phyloP scores from a whole-genome alignment of 805 yeast genomes.

The Kluyveromyces dobzhanskii region DNA sequence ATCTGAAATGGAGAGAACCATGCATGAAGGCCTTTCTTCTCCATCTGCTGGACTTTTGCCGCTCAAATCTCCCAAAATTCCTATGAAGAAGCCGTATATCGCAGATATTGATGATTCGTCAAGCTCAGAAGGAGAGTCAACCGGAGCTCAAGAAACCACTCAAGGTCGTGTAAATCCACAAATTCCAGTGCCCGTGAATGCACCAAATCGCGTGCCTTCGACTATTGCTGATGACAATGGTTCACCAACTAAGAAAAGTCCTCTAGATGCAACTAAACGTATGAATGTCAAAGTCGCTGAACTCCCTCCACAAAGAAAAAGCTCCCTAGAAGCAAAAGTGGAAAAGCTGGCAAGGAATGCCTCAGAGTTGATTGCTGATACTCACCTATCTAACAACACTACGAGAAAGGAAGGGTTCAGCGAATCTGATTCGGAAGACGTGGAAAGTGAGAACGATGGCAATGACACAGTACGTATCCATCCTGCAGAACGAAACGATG shows the following conservation, averaged over 20 bases:
- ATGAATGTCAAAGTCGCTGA: constrained; percentile 24
- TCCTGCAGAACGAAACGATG: constrained; percentile 8
- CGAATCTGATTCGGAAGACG: constrained; percentile 15
- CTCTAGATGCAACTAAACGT: constrained; percentile 13
- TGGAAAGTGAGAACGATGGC: constrained; percentile 11
- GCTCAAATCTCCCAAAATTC: constrained; percentile 26
- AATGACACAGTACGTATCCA: constrained; percentile 14
- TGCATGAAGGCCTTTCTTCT: constrained; percentile 33
- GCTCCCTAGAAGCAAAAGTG: constrained; percentile 19
- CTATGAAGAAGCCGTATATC: constrained; percentile 28
- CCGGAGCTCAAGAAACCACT: constrained; percentile 2
- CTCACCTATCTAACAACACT: constrained; percentile 6
- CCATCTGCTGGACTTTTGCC: constrained; percentile 27
- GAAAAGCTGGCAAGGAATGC: constrained; percentile 12
- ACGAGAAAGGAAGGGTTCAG: constrained; percentile 17
- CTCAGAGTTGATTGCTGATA: constrained; percentile 8
- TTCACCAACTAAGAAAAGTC: constrained; percentile 22
- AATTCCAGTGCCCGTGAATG: neutral
- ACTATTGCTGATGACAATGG: constrained; percentile 28
- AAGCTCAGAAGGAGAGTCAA: constrained; percentile 13
- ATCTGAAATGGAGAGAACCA: constrained; percentile 32
- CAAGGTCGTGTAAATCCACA: neutral
- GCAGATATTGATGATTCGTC: constrained; percentile 11
- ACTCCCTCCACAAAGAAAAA: constrained; percentile 21
- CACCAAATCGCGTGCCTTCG: constrained; percentile 3